Evolutionary conservation across 2,329 filamentous ascomycete species (phyloP), one percentile per base, ranked within the genome.

Genomic region (Fusarium aywerte): DNA sequence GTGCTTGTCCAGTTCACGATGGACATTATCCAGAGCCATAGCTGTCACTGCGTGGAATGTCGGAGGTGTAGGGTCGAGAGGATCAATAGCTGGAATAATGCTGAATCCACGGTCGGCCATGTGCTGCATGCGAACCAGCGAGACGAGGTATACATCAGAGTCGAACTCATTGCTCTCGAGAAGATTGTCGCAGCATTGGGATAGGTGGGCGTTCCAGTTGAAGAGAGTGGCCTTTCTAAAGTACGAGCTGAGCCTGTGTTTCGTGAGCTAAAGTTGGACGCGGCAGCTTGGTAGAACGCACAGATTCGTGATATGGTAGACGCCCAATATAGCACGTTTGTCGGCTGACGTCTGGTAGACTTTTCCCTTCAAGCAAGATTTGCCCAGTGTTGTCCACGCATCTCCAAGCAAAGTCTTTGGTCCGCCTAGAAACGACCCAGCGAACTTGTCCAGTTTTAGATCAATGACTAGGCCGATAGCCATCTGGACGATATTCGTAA

Each of bases 321-420:
- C 75, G 0, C 80, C 81, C 1, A 83, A 62, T 4, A 80, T 69
- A 1, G 80, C 76, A 1, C 81, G 76, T 63, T 79, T 79, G 32
- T 82, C 80, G 1, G 77, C 74, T 1, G 74, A 55, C 4, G 74
- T 74, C 15, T 78, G 79, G 1, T 70, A 51, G 1, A 42, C 39
- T 18, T 67, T 72, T 3, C 59, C 7, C 43, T 62, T 54, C 1
- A 59, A 59, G 3, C 65, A 65, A 0, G 67, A 29, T 6, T 70
- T 71, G 13, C 60, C 58, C 15, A 75, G 59, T 0, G 71, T 68
- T 1, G 63, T 52, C 70, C 75, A 73, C 0, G 75, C 77, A 12
- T 82, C 80, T 6, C 71, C 69, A 2, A 80, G 43, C 1, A 80
- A 61, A 2, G 74, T 65, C 15, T 73, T 73, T 4, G 77, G 71